A percentile compares a stretch with the other conserved stretches of the same genome.
phyloP scores from a whole-genome alignment of 345 rosid genomes.

The Salix exigua region DNA sequence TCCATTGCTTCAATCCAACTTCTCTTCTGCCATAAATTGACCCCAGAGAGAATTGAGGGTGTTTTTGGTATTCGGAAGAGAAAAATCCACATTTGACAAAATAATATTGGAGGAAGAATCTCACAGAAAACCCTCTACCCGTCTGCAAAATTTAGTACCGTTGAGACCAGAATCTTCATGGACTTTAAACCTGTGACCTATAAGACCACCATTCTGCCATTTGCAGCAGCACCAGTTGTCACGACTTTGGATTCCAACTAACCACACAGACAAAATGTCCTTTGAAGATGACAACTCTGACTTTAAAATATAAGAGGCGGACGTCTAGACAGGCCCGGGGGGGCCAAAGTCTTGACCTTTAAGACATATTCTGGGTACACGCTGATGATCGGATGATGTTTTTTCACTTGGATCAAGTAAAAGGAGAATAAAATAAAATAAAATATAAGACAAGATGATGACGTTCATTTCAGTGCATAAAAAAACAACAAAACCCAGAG shows the following conservation, averaged over 20 bases:
- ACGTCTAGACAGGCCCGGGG: background rate
- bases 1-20: background rate
- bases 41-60: background rate
- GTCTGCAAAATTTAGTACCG: background rate
- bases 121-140: background rate
- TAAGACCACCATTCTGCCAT: slow-evolving; percentile 4
- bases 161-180: background rate
- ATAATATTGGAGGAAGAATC: background rate
- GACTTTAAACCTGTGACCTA: background rate
- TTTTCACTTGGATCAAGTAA: background rate
- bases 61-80: background rate
- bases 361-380: background rate
- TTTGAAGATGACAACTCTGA: slow-evolving; percentile 6
- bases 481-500: background rate
- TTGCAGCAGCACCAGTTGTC: background rate
- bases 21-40: background rate
- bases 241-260: slow-evolving; percentile 29
- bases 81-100: background rate
- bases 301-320: background rate
- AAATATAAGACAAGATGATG: background rate
- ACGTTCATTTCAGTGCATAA: background rate
- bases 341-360: slow-evolving; percentile 6
- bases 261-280: slow-evolving; percentile 25
- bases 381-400: background rate
- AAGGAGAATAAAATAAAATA: background rate